Conservation (phyloP, 306 rosid genomes). For the Argentina anserina region DNA sequence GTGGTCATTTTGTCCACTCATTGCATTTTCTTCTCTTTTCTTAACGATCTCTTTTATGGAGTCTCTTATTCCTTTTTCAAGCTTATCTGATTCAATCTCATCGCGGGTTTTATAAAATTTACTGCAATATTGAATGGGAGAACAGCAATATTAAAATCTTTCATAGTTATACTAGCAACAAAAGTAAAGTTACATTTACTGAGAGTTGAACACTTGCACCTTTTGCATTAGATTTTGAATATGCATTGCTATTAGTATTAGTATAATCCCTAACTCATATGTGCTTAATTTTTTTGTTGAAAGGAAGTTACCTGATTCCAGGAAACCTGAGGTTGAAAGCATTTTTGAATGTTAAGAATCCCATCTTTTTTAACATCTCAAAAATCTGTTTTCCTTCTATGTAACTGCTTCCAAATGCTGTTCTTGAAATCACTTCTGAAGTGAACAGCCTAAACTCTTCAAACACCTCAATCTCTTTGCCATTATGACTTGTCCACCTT, state of each 20-base stretch:
- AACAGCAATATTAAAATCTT: background rate
- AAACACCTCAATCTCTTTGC: slow-evolving; percentile 27
- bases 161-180: background rate
- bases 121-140: slow-evolving; percentile 14
- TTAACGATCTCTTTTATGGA: slow-evolving; percentile 10
- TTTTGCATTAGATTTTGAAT: background rate
- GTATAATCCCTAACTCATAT: background rate
- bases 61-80: slow-evolving; percentile 21
- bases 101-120: slow-evolving; percentile 8
- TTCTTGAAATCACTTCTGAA: slow-evolving; percentile 28
- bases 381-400: slow-evolving; percentile 27
- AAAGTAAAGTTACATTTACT: background rate
- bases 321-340: slow-evolving; percentile 18
- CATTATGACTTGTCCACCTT: slow-evolving; percentile 26
- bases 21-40: slow-evolving; percentile 19
- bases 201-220: background rate
- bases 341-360: slow-evolving; percentile 12
- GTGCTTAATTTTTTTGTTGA: background rate
- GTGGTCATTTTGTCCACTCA: slow-evolving; percentile 5
- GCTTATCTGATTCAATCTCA: slow-evolving; percentile 24
- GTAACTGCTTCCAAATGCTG: slow-evolving; percentile 34
- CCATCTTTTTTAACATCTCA: slow-evolving; percentile 20
- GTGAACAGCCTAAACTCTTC: slow-evolving; percentile 26
- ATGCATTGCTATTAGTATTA: background rate
- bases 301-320: slow-evolving; percentile 19